Evolutionary conservation across 768 basidiomycete species (phyloP).

Genomic region (Filobasidium floriforme): DNA sequence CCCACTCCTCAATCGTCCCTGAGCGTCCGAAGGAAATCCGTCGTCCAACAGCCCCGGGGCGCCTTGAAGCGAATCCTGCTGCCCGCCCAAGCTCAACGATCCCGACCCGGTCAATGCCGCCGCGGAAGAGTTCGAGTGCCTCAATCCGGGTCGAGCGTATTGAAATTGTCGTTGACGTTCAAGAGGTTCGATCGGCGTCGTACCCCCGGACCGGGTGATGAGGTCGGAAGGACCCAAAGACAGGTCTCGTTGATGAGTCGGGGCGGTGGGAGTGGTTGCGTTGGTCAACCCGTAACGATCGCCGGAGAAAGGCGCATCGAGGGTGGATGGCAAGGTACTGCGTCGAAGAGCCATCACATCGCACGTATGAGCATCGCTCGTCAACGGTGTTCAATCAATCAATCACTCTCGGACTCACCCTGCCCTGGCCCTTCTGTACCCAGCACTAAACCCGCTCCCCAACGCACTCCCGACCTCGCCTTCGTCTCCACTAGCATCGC

Average conservation of each 20-base stretch:
- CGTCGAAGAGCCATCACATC: conserved; percentile 33
- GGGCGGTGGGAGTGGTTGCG: neutral
- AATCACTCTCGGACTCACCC: conserved; percentile 49
- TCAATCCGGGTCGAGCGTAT: conserved; percentile 30
- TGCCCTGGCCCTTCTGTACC: conserved; percentile 90
- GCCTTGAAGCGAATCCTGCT: neutral
- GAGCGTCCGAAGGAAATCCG: neutral
- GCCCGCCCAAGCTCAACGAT: neutral
- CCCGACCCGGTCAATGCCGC: conserved; percentile 21
- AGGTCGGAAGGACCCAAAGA: conserved; percentile 51
- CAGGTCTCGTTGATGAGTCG: conserved; percentile 5
- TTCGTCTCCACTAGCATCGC: conserved; percentile 8
- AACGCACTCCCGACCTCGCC: neutral
- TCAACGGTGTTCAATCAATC: neutral
- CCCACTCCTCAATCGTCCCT: conserved; percentile 59
- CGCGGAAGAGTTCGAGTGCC: conserved; percentile 38
- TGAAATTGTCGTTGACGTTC: conserved; percentile 51
- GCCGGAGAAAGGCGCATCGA: neutral
- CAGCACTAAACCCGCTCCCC: conserved; percentile 33
- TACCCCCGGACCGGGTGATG: conserved; percentile 64
- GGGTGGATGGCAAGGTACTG: conserved; percentile 15
- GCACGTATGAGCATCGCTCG: conserved; percentile 26
- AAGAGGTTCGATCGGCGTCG: conserved; percentile 51
- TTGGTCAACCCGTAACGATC: conserved; percentile 9
- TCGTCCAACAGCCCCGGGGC: conserved; percentile 16